Base-by-base conservation (phyloP, 1,284 basidiomycete species). In the Phellinidium pouzarii region DNA sequence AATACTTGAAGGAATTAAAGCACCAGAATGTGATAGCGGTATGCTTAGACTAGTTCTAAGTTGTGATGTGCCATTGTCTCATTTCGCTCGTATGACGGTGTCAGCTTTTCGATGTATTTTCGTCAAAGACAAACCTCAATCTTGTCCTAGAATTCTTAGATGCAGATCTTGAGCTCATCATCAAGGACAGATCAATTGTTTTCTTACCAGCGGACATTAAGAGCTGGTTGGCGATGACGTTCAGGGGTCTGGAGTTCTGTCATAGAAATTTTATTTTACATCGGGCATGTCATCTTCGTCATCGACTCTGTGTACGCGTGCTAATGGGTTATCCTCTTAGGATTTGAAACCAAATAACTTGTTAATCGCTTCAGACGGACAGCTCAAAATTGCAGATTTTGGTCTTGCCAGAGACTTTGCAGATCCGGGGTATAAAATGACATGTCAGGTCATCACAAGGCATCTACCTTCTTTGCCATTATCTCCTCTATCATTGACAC, bases 321-420 rank as follows among this genome's bases (percentile, higher is more conserved):
- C 36, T 54, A 31, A 51, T 22, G 22, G 14, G 8, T 31, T 49
- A 23, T 40, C 26, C 46, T 25, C 43, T 17, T 64, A 96, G 93
- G 96, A 99, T 77, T 70, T 99, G 61, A 99, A 99, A 68, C 95
- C 96, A 3, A 99, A 98, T 72, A 99, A 99, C 72, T 79, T 99
- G 74, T 83, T 99, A 60, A 91, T 99, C 53, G 83, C 92, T 0
- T 82, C 88, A 0, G 79, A 90, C 47, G 96, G 96, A 0, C 85
- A 92, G 53, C 84, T 99, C 58, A 99, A 99, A 70, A 82, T 99
- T 58, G 96, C 96, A 22, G 96, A 99, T 83, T 99, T 99, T 67
- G 96, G 96, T 80, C 80, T 99, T 6, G 96, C 96, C 22, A 77
- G 96, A 58, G 96, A 99, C 70, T 95, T 90, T 67, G 87, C 87